Conservation (phyloP, 345 rosid genomes). For the Hibiscus mutabilis region DNA sequence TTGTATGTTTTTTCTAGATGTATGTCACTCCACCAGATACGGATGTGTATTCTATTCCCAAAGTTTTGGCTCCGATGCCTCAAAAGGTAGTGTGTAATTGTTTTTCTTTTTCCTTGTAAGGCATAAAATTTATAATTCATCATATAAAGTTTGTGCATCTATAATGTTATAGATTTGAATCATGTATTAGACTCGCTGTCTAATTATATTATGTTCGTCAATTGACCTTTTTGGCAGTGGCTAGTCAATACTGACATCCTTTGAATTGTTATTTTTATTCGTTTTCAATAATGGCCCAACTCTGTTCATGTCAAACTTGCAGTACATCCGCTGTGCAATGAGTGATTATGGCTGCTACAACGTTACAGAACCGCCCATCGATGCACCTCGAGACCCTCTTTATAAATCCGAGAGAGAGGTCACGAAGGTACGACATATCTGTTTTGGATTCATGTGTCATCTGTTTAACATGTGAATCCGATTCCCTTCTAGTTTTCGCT, state of each 20-base stretch:
- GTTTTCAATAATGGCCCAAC: background rate
- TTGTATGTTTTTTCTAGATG: slow-evolving; percentile 45
- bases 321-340: slow-evolving; percentile 85
- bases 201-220: background rate
- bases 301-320: slow-evolving; percentile 17
- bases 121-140: too few species aligned
- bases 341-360: slow-evolving; percentile 82
- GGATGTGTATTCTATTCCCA: slow-evolving; percentile 79
- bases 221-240: background rate
- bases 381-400: slow-evolving; percentile 84
- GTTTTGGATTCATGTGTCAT: background rate
- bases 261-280: background rate
- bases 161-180: background rate
- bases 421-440: slow-evolving; percentile 47
- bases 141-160: background rate
- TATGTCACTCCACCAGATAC: slow-evolving; percentile 96
- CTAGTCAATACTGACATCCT: background rate
- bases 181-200: background rate
- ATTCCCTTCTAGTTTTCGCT: background rate
- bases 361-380: slow-evolving; percentile 88
- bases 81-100: slow-evolving; percentile 46
- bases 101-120: background rate
- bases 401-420: slow-evolving; percentile 74
- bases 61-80: slow-evolving; percentile 86
- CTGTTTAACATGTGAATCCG: background rate